Evolutionary conservation across 1,284 basidiomycete species (phyloP).

Genomic region (Porogramme epimiltina): DNA sequence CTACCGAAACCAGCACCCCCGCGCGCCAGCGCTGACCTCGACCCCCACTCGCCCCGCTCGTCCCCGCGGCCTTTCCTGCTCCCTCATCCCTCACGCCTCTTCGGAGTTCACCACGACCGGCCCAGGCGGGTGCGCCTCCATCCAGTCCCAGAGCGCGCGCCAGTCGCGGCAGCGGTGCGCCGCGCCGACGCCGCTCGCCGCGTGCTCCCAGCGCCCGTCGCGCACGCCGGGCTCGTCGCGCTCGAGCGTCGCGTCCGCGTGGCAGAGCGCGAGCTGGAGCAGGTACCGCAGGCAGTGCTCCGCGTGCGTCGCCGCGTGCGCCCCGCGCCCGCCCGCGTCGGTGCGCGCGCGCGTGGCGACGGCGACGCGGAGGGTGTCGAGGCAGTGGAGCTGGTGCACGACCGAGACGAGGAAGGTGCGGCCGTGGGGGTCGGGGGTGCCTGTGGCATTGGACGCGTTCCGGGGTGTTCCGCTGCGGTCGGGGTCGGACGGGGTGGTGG

Average conservation of each 20-base stretch:
- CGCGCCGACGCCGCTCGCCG: constrained; percentile 23
- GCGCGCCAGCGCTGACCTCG: too few species aligned
- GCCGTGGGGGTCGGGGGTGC: constrained; percentile 29
- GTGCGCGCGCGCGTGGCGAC: constrained; percentile 27
- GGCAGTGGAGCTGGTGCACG: constrained; percentile 30
- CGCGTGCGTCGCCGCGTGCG: constrained; percentile 31
- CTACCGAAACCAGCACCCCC: too few species aligned
- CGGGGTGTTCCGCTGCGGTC: constrained; percentile 24
- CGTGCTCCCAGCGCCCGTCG: constrained; percentile 21
- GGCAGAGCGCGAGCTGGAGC: constrained; percentile 39
- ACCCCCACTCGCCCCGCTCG: too few species aligned
- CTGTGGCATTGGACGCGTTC: constrained; percentile 31
- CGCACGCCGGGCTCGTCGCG: constrained; percentile 29
- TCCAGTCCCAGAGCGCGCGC: constrained; percentile 33
- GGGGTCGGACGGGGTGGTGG: constrained; percentile 8
- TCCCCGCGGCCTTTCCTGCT: too few species aligned
- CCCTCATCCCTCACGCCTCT: too few species aligned
- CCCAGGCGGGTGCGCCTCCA: constrained; percentile 28
- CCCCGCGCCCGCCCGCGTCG: constrained; percentile 6
- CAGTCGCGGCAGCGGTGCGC: constrained; percentile 38
- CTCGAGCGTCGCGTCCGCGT: constrained; percentile 43
- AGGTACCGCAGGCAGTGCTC: constrained; percentile 44
- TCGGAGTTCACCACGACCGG: background rate
- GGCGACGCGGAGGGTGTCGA: constrained; percentile 27
- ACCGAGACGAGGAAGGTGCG: constrained; percentile 25